These are phyloP conservation scores for Arxiozyma bovina DNA, from an alignment of 1,139 yeast genomes.

Conservation along the genomic window DNA sequence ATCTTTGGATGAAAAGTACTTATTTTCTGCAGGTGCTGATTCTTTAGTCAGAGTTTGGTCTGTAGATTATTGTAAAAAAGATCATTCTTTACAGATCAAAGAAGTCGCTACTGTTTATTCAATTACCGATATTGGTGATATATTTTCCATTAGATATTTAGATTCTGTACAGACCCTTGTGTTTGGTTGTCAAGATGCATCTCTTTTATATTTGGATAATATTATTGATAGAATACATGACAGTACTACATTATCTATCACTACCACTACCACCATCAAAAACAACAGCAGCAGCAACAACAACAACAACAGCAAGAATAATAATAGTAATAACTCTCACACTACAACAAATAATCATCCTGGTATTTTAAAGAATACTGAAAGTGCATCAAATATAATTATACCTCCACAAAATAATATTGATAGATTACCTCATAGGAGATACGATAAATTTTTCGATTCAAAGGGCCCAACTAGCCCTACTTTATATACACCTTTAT, in stretches of 20 bases:
- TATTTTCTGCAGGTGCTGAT: constrained; percentile 86
- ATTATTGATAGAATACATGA: constrained; percentile 23
- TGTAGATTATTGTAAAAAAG: constrained; percentile 29
- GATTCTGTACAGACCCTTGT: constrained; percentile 52
- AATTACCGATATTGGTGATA: constrained; percentile 83
- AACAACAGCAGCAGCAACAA: too few relatives aligned
- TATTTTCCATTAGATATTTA: constrained; percentile 74
- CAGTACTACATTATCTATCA: background rate
- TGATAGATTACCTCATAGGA: constrained; percentile 54
- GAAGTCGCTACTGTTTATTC: constrained; percentile 70
- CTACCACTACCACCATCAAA: too few relatives aligned
- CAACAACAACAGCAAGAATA: too few relatives aligned
- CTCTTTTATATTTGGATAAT: constrained; percentile 60
- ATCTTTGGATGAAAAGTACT: constrained; percentile 47
- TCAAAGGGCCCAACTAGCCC: constrained; percentile 77
- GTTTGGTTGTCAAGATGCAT: constrained; percentile 89
- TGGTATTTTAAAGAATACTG: background rate
- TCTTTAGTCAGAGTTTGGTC: constrained; percentile 84
- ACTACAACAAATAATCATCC: background rate
- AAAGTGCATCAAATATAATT: constrained; percentile 4
- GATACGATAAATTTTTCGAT: constrained; percentile 85
- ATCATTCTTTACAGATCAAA: constrained; percentile 21
- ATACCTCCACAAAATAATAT: constrained; percentile 12
- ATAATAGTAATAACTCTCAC: background rate
- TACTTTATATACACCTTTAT: constrained; percentile 3